Conservation (phyloP, 2,329 filamentous ascomycete genomes). For the Colletotrichum simmondsii region DNA sequence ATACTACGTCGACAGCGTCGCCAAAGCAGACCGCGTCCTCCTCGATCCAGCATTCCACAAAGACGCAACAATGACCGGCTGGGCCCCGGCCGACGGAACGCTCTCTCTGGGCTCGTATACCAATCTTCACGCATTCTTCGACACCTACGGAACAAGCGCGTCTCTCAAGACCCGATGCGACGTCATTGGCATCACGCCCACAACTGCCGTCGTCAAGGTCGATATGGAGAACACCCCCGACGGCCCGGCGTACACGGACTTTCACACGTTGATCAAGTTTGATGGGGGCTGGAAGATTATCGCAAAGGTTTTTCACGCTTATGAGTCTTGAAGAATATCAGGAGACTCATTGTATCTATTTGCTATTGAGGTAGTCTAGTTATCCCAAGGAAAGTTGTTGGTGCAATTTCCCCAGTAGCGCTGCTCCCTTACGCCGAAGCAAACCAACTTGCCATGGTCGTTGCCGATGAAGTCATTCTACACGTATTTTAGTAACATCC, state of each 20-base stretch:
- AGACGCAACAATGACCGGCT: not conserved
- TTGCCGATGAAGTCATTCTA: conserved; percentile 3
- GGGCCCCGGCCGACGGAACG: not conserved
- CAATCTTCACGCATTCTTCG: not conserved
- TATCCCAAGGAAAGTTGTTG: not conserved
- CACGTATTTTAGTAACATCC: not conserved
- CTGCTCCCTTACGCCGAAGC: not conserved
- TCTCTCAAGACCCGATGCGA: conserved; percentile 27
- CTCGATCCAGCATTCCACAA: not conserved
- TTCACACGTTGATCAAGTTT: conserved; percentile 33
- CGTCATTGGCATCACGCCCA: conserved; percentile 34
- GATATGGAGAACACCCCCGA: conserved; percentile 32
- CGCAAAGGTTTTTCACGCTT: conserved; percentile 31
- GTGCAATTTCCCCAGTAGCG: not conserved
- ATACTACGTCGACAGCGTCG: not conserved
- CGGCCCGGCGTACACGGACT: conserved; percentile 29
- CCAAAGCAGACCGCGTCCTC: not conserved
- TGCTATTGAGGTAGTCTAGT: not conserved
- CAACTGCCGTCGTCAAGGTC: conserved; percentile 33
- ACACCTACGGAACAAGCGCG: not conserved
- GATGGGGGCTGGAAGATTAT: conserved; percentile 32
- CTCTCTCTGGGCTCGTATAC: not conserved
- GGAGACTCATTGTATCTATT: not conserved
- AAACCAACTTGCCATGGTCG: not conserved
- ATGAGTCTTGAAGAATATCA: conserved; percentile 15